phyloP scores from a whole-genome alignment of 2,329 filamentous ascomycete species.

The Paraphaeosphaeria sporulosa region DNA sequence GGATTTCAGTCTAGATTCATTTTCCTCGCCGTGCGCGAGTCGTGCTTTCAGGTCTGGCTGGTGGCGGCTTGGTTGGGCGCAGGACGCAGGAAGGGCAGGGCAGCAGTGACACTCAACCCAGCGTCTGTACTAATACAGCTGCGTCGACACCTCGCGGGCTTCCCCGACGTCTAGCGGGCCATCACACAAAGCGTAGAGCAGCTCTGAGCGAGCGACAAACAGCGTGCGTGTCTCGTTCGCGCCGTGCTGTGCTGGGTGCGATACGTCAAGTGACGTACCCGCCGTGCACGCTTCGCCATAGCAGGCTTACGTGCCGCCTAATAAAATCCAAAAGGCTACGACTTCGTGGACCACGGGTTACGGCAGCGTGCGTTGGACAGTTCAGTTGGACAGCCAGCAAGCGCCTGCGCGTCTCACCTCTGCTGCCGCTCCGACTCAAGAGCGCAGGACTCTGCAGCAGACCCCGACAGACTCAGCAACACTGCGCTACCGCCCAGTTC shows the following conservation, averaged over 20 bases:
- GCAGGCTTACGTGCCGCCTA: slow-evolving; percentile 40
- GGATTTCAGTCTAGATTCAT: slow-evolving; percentile 45
- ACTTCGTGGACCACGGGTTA: slow-evolving; percentile 38
- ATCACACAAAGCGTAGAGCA: slow-evolving; percentile 32
- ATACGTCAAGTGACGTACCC: slow-evolving; percentile 47
- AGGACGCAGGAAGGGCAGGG: slow-evolving; percentile 31
- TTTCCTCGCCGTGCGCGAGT: slow-evolving; percentile 42
- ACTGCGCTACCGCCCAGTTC: slow-evolving; percentile 37
- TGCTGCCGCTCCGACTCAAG: slow-evolving; percentile 21
- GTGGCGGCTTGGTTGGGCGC: slow-evolving; percentile 40
- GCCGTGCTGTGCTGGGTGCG: slow-evolving; percentile 43
- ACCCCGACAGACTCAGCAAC: slow-evolving; percentile 28
- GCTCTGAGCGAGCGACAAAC: slow-evolving; percentile 28
- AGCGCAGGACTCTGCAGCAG: slow-evolving; percentile 32
- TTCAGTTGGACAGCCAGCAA: slow-evolving; percentile 24
- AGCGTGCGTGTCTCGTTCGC: slow-evolving; percentile 23
- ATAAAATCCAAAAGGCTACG: slow-evolving; percentile 38
- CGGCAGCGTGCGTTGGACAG: slow-evolving; percentile 34
- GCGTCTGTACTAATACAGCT: slow-evolving; percentile 45
- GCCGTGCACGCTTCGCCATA: slow-evolving; percentile 42
- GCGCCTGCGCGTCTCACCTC: slow-evolving; percentile 23
- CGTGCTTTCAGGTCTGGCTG: slow-evolving; percentile 35
- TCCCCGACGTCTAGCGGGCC: slow-evolving; percentile 28
- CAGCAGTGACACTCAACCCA: slow-evolving; percentile 40
- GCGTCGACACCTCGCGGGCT: slow-evolving; percentile 32